These are phyloP conservation scores for Colletotrichum costaricense DNA, from an alignment of 2,329 filamentous ascomycete species.

Conservation along the genomic window DNA sequence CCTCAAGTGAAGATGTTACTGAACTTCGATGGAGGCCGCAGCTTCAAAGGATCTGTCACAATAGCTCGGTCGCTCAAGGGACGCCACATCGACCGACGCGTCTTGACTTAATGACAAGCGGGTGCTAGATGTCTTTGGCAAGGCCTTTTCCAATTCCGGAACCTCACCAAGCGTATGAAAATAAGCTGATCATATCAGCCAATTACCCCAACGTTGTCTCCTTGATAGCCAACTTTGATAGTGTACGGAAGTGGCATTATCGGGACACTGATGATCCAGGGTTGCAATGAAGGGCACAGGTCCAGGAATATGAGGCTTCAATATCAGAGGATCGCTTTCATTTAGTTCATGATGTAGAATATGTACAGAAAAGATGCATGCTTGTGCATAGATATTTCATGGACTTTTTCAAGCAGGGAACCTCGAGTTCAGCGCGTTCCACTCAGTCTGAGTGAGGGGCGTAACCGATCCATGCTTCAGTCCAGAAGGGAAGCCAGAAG, in stretches of 20 bases:
- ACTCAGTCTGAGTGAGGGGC: slow-evolving; percentile 53
- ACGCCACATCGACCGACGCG: neutral
- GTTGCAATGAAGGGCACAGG: neutral
- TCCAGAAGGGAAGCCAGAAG: slow-evolving; percentile 52
- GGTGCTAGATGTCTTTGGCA: neutral
- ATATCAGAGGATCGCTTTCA: neutral
- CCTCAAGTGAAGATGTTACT: neutral
- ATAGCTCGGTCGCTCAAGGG: neutral
- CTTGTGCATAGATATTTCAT: neutral
- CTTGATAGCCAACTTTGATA: too few relatives aligned
- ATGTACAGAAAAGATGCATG: neutral
- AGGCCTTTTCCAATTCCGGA: neutral
- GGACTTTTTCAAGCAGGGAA: slow-evolving; percentile 4
- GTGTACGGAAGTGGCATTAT: neutral
- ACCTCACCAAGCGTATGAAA: neutral
- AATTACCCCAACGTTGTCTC: neutral
- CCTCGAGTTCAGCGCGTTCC: slow-evolving; percentile 44
- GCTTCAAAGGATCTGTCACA: neutral
- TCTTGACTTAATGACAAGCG: neutral
- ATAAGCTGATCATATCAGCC: neutral
- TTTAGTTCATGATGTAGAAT: neutral
- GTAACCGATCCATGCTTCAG: slow-evolving; percentile 62
- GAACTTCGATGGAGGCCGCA: neutral
- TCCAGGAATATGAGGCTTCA: neutral
- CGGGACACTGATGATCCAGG: neutral